A percentile compares a stretch with the other conserved stretches of the same genome.
Conservation (phyloP, 139 green algal species). For the Chlamydomonas sphaeroides region DNA sequence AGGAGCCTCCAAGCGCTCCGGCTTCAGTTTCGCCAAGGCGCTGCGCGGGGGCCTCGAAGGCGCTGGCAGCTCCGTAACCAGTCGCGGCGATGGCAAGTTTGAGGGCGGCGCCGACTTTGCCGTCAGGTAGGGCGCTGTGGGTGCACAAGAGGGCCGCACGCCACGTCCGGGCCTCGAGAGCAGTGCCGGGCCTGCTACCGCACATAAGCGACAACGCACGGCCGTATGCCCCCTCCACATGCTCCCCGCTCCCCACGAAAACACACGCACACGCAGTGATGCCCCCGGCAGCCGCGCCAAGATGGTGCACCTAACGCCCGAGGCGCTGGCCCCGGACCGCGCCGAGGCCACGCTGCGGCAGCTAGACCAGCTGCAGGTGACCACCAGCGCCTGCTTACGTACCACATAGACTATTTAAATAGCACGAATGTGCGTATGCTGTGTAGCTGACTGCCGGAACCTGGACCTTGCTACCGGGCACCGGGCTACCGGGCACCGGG, state of each 20-base stretch:
- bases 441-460: too few species aligned
- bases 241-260: not conserved
- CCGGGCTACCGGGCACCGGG: too few species aligned
- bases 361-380: constrained; percentile 15
- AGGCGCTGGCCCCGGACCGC: not conserved
- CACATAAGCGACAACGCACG: not conserved
- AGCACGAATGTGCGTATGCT: too few species aligned
- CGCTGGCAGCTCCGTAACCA: not conserved
- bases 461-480: too few species aligned
- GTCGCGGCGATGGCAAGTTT: constrained; percentile 29
- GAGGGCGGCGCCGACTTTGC: constrained; percentile 2
- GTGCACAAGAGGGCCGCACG: too few species aligned
- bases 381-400: not conserved
- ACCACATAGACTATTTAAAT: not conserved
- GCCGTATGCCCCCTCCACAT: not conserved
- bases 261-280: not conserved
- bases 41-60: not conserved
- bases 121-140: not conserved
- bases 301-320: constrained; percentile 11
- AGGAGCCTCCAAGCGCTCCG: not conserved
- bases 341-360: constrained; percentile 7
- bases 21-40: constrained; percentile 25
- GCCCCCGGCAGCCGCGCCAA: constrained; percentile 6
- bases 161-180: not conserved
- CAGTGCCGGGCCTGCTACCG: too few species aligned